Percentiles rank a stretch among this genome's conserved stretches.
Evolutionary conservation across 1,284 basidiomycete species (phyloP).

Genomic region (Sporisorium scitamineum): DNA sequence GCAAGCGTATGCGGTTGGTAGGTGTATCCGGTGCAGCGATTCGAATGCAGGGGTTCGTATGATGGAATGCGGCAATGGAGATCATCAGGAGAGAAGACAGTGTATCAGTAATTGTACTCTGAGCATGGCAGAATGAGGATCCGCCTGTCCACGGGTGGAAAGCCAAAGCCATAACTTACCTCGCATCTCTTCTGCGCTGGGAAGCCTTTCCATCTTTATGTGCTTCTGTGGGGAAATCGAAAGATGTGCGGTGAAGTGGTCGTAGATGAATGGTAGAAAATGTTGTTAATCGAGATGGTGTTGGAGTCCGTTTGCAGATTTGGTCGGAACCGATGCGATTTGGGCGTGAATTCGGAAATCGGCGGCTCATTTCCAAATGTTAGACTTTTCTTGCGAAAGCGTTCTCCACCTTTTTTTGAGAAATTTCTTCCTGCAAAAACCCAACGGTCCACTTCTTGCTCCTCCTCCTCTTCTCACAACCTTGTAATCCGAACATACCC

Average conservation of each 20-base stretch:
- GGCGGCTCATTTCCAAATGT: neutral
- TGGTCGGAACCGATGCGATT: slow-evolving; percentile 13
- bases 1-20: neutral
- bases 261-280: neutral
- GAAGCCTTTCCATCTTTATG: slow-evolving; percentile 51
- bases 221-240: neutral
- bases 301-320: neutral
- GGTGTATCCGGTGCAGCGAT: neutral
- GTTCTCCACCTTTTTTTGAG: neutral
- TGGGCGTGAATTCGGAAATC: neutral
- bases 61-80: neutral
- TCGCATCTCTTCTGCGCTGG: slow-evolving; percentile 53
- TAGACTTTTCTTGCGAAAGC: neutral
- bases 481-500: neutral
- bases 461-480: neutral
- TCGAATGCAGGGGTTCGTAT: neutral
- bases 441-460: neutral
- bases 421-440: slow-evolving; percentile 3
- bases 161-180: slow-evolving; percentile 20
- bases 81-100: neutral
- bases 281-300: slow-evolving; percentile 3
- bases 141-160: neutral
- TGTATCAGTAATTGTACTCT: neutral
- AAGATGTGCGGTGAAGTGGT: neutral
- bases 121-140: neutral